Evolutionary conservation across 1,139 yeast species (phyloP), one percentile per base, ranked within the genome.

Genomic region (Blastobotrys persicus): DNA sequence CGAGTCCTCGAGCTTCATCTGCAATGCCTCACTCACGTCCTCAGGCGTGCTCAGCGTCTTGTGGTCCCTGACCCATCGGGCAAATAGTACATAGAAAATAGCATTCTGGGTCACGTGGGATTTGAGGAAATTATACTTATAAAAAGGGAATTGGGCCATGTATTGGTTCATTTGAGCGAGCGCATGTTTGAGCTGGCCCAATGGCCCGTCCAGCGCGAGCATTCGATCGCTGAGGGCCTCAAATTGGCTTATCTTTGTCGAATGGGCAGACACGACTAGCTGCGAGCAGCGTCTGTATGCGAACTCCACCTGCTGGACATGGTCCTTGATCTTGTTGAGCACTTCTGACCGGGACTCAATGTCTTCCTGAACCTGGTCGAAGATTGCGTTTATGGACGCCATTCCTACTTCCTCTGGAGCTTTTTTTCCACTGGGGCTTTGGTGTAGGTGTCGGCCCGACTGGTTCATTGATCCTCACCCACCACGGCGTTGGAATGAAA

Each of bases 121-220:
- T 64, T 63, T 62, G 18, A 59, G 33, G 35, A 47, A 48, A 42
- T 59, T 54, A 56, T 60, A 64, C 44, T 57, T 58, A 52, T 64
- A 59, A 47, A 51, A 61, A 4, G 65, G 61, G 37, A 57, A 43
- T 20, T 51, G 44, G 12, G 42, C 44, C 12, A 42, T 52, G 12
- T 28, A 46, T 14, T 20, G 16, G 18, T 34, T 31, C 19, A 59
- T 49, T 4, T 31, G 38, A 17, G 44, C 31, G 38, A 55, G 33
- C 4, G 34, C 45, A 14, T 42, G 31, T 13, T 33, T 38, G 23
- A 49, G 31, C 44, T 42, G 45, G 16, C 42, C 31, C 41, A 37
- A 12, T 6, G 28, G 28, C 5, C 41, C 41, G 14, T 17, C 16
- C 12, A 4, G 26, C 11, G 34, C 31, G n/a, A 45, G 34, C 14